Evolutionary conservation across 768 basidiomycete species (phyloP).

Genomic region (Amanita rimosa): DNA sequence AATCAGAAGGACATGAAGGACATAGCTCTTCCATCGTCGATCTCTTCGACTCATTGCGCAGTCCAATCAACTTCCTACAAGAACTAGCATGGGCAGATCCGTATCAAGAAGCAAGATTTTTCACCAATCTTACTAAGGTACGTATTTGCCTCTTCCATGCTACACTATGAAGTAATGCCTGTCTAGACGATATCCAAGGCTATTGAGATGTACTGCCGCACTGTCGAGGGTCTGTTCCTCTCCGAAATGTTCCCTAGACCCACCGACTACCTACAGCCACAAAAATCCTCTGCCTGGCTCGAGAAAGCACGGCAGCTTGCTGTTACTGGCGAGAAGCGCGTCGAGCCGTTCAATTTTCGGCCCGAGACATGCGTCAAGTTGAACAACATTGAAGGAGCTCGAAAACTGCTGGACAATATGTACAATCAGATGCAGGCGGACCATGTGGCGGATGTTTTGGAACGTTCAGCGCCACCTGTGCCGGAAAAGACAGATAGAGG

Average conservation of each 20-base stretch:
- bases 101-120: slow-evolving; percentile 82
- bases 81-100: slow-evolving; percentile 90
- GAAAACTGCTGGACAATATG: slow-evolving; percentile 86
- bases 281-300: slow-evolving; percentile 82
- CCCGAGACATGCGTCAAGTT: slow-evolving; percentile 94
- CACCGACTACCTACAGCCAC: slow-evolving; percentile 67
- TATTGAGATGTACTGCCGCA: slow-evolving; percentile 84
- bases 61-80: slow-evolving; percentile 80
- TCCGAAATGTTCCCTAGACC: slow-evolving; percentile 90
- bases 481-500: slow-evolving; percentile 53
- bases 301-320: slow-evolving; percentile 77
- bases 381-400: slow-evolving; percentile 92
- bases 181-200: slow-evolving; percentile 81
- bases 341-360: slow-evolving; percentile 91
- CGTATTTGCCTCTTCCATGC: neutral
- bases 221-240: slow-evolving; percentile 82
- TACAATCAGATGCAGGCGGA: slow-evolving; percentile 90
- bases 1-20: slow-evolving; percentile 67
- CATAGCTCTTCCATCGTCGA: slow-evolving; percentile 98
- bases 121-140: slow-evolving; percentile 83
- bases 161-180: neutral
- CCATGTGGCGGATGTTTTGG: slow-evolving; percentile 58
- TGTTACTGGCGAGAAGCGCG: slow-evolving; percentile 73
- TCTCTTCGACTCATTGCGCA: slow-evolving; percentile 87
- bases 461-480: slow-evolving; percentile 41